phyloP scores from a whole-genome alignment of 805 yeast genomes.

The Schwanniomyces polymorphus region DNA sequence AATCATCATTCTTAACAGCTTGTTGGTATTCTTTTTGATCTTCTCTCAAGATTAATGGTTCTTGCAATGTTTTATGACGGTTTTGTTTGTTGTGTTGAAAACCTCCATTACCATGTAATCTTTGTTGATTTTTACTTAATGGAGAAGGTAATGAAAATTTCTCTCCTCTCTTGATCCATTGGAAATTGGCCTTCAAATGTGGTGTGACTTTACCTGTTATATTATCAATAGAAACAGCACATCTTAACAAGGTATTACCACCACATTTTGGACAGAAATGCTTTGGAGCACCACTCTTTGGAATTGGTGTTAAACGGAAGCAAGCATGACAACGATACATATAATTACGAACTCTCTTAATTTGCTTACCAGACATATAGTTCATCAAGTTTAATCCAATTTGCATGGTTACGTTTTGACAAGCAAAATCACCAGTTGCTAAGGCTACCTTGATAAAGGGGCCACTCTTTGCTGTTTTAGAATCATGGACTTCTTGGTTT shows the following conservation, averaged over 20 bases:
- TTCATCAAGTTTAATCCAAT: conserved; percentile 86
- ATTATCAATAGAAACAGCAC: conserved; percentile 84
- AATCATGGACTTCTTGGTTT: conserved; percentile 53
- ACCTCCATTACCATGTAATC: conserved; percentile 76
- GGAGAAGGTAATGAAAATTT: conserved; percentile 85
- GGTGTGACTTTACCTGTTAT: conserved; percentile 81
- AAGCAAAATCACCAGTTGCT: conserved; percentile 95
- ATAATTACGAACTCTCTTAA: conserved; percentile 81
- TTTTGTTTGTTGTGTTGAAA: conserved; percentile 69
- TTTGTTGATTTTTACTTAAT: conserved; percentile 69
- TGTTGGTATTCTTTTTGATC: conserved; percentile 93
- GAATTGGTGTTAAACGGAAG: conserved; percentile 76
- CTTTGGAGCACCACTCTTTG: conserved; percentile 70
- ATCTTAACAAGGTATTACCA: conserved; percentile 83
- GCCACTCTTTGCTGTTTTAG: conserved; percentile 22
- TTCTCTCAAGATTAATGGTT: conserved; percentile 68
- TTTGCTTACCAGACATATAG: conserved; percentile 77
- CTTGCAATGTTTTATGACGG: conserved; percentile 48
- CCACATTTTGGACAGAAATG: conserved; percentile 97
- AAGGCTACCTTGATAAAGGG: conserved; percentile 71
- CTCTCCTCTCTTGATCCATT: conserved; percentile 91
- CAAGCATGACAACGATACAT: conserved; percentile 98
- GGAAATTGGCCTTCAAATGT: conserved; percentile 86
- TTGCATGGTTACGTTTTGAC: conserved; percentile 92
- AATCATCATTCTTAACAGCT: conserved; percentile 83